Percentiles rank a stretch among this genome's conserved stretches.
These are phyloP conservation scores for Wickerhamiella lipophila DNA, from an alignment of 805 yeast genomes.

Conservation along the genomic window DNA sequence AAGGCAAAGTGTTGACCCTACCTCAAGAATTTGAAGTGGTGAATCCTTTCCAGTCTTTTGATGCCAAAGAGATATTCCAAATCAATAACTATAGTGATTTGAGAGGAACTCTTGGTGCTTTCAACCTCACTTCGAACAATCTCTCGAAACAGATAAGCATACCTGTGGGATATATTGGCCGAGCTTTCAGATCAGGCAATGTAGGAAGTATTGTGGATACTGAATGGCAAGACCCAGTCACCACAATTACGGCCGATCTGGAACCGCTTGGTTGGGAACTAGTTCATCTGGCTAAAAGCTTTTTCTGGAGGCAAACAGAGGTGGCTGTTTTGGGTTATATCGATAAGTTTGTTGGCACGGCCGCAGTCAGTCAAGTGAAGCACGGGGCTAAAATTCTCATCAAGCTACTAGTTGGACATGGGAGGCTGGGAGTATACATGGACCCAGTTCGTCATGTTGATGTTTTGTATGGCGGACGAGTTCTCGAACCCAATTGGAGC, in stretches of 20 bases:
- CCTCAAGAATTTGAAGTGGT: conserved; percentile 13
- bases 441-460: not conserved
- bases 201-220: not conserved
- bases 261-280: conserved; percentile 18
- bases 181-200: conserved; percentile 5
- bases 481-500: not conserved
- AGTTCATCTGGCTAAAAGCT: conserved; percentile 9
- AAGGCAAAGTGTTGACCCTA: conserved; percentile 12
- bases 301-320: not conserved
- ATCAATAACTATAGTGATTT: conserved; percentile 10
- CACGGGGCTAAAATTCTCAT: not conserved
- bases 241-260: not conserved
- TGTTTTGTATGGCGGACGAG: not conserved
- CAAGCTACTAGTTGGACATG: not conserved
- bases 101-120: conserved; percentile 10
- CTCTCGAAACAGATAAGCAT: not conserved
- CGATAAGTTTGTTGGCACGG: conserved; percentile 16
- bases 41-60: conserved; percentile 16
- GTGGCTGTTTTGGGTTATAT: conserved; percentile 15
- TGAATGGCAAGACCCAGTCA: conserved; percentile 2
- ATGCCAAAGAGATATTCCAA: conserved; percentile 11
- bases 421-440: not conserved
- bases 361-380: conserved; percentile 6
- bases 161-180: not conserved
- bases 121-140: conserved; percentile 10